Conservation (phyloP, 2,329 filamentous ascomycete species). For the Thermothelomyces thermophilus region DNA sequence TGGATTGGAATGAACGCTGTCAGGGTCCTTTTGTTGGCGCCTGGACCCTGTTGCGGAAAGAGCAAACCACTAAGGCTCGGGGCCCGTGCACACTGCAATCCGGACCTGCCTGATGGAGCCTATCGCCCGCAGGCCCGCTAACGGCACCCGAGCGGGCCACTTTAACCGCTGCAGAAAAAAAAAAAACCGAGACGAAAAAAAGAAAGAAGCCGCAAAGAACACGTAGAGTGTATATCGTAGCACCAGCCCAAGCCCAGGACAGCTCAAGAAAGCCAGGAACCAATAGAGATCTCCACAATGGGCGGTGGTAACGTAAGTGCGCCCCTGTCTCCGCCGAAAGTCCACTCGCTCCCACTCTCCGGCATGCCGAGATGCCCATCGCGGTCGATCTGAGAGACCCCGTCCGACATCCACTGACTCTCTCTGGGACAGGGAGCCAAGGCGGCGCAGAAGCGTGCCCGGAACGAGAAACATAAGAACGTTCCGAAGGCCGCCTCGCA, state of each 20-base stretch:
- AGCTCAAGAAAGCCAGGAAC: conserved; percentile 1
- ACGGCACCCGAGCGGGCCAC: conserved; percentile 7
- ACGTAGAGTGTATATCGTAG: neutral
- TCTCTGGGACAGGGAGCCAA: conserved; percentile 31
- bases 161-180: conserved; percentile 12
- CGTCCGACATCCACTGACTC: neutral
- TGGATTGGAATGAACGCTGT: too few species aligned
- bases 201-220: neutral
- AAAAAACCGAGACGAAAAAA: neutral
- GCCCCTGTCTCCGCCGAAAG: neutral
- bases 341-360: conserved; percentile 2
- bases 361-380: conserved; percentile 4
- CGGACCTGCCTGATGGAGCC: conserved; percentile 1
- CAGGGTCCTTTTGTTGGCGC: neutral
- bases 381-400: conserved; percentile 3
- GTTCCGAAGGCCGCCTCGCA: conserved; percentile 57
- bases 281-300: conserved; percentile 24
- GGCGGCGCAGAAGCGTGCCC: conserved; percentile 60
- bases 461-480: conserved; percentile 58
- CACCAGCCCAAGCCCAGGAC: neutral
- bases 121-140: neutral
- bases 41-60: neutral
- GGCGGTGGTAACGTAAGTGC: conserved; percentile 31
- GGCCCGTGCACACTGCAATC: neutral
- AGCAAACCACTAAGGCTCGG: neutral